phyloP scores from a whole-genome alignment of 1,284 basidiomycete genomes.

The Ceratobasidium sp. region DNA sequence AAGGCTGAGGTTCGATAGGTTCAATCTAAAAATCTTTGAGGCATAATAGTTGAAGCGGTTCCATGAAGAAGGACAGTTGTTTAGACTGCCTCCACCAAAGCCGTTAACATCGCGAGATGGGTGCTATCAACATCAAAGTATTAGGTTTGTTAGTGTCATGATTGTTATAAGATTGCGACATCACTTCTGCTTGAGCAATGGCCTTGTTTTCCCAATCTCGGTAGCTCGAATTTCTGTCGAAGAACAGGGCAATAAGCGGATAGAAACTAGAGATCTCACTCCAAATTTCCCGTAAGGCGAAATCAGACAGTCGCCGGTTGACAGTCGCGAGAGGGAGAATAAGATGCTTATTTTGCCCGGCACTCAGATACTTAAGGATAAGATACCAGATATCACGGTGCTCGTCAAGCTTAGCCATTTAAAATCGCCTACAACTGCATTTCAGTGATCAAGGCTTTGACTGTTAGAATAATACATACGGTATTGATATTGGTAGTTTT shows the following conservation, averaged over 20 bases:
- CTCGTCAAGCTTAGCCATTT: not conserved
- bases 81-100: not conserved
- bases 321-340: slow-evolving; percentile 19
- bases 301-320: slow-evolving; percentile 7
- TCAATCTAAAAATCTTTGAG: not conserved
- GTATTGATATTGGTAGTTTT: no score
- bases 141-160: no score
- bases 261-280: slow-evolving; percentile 23
- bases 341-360: not conserved
- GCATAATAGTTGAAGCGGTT: slow-evolving; percentile 19
- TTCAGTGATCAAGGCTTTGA: no score
- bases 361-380: slow-evolving; percentile 1
- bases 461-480: no score
- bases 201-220: slow-evolving; percentile 25
- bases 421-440: no score
- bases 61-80: slow-evolving; percentile 13
- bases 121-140: no score
- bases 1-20: not conserved
- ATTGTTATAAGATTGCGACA: not conserved
- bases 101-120: not conserved
- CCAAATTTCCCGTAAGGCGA: slow-evolving; percentile 22
- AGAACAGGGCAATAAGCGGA: slow-evolving; percentile 28
- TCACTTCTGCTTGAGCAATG: slow-evolving; percentile 21
- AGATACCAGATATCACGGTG: slow-evolving; percentile 33
- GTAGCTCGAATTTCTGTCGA: not conserved